These are phyloP conservation scores for Elaeis guineensis DNA, from an alignment of 176 grass and related monocot genomes.

Conservation along the genomic window DNA sequence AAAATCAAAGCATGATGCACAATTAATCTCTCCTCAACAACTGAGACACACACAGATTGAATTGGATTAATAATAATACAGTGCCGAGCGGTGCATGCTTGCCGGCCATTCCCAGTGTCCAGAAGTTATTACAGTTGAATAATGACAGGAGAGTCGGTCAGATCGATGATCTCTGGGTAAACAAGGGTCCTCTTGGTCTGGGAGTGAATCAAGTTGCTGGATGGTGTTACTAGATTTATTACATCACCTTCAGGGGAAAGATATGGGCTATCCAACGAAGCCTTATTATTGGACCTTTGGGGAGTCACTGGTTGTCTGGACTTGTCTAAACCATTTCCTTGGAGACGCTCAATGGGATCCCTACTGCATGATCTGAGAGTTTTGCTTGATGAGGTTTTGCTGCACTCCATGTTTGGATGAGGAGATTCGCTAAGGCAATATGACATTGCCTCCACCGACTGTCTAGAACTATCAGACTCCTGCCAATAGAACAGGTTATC, in stretches of 20 bases:
- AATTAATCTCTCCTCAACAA: too few relatives aligned
- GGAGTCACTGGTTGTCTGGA: constrained; percentile 13
- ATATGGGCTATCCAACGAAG: constrained; percentile 8
- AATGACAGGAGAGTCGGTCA: constrained; percentile 59
- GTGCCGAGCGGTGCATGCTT: too few relatives aligned
- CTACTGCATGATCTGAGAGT: background rate
- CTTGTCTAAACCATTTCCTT: background rate
- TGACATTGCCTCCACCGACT: background rate
- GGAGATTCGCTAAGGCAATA: background rate
- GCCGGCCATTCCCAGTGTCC: too few relatives aligned
- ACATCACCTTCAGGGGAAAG: constrained; percentile 6
- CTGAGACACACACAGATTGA: too few relatives aligned
- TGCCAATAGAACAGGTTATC: background rate
- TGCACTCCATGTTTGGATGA: background rate
- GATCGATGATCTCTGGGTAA: constrained; percentile 47
- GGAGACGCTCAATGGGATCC: background rate
- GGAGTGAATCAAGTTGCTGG: constrained; percentile 7
- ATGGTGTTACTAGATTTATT: constrained; percentile 32
- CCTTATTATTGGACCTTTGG: constrained; percentile 14
- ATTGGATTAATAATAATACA: too few relatives aligned
- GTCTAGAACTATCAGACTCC: background rate
- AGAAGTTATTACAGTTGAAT: constrained; percentile 36
- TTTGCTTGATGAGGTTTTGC: background rate
- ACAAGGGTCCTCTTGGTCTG: background rate
- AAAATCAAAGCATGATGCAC: too few relatives aligned